These are phyloP conservation scores for Moesziomyces parantarcticus DNA, from an alignment of 1,284 basidiomycete genomes.

Conservation along the genomic window DNA sequence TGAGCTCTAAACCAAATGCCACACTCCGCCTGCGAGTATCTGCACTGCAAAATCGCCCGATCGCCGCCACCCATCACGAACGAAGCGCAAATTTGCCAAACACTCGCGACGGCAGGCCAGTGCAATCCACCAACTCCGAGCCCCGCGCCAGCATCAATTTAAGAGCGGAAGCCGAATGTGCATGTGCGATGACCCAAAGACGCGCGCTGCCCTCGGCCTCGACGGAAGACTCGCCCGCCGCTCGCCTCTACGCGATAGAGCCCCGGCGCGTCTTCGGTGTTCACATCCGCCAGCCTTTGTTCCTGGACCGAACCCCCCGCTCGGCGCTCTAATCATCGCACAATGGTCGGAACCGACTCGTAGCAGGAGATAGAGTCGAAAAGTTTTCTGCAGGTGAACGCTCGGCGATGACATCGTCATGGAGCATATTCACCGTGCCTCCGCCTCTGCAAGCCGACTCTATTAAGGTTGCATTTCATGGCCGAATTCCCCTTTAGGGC, in stretches of 20 bases:
- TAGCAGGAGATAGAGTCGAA: no score
- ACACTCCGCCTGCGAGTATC: background rate
- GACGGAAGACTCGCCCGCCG: background rate
- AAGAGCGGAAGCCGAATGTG: background rate
- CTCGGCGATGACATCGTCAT: background rate
- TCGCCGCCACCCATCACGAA: background rate
- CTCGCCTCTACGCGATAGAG: no score
- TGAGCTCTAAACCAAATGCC: background rate
- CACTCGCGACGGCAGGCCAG: background rate
- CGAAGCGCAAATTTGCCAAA: background rate
- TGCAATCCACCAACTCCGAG: background rate
- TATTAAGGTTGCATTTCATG: background rate
- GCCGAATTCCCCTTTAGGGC: no score
- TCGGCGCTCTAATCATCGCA: background rate
- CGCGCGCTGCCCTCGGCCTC: background rate
- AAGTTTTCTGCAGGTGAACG: no score
- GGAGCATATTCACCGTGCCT: background rate
- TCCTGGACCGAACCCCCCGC: background rate
- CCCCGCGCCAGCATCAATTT: background rate
- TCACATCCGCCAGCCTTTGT: background rate
- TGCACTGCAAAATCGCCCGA: background rate
- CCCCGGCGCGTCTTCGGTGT: background rate
- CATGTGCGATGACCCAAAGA: background rate
- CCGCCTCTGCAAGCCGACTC: background rate
- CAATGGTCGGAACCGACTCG: no score